These are phyloP conservation scores for Rhizodiscina lignyota DNA, from an alignment of 495 filamentous ascomycete genomes.

Conservation along the genomic window DNA sequence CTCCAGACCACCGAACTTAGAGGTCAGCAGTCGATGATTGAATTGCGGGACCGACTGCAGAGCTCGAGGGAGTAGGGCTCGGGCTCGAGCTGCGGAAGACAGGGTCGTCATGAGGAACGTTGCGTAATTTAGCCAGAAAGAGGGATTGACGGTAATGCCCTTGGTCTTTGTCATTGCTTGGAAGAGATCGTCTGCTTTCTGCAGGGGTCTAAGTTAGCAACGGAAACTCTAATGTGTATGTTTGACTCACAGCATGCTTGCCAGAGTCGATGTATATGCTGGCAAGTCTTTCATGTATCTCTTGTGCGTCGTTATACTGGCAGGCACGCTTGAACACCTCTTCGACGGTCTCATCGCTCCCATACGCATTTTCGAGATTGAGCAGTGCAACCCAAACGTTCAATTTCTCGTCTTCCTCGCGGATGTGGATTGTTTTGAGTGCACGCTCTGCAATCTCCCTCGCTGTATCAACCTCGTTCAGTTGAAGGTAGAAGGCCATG, in stretches of 20 bases:
- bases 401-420: constrained; percentile 74
- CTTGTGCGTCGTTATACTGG: constrained; percentile 80
- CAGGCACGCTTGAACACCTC: constrained; percentile 85
- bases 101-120: constrained; percentile 67
- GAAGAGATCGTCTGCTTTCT: constrained; percentile 88
- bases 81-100: constrained; percentile 52
- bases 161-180: constrained; percentile 74
- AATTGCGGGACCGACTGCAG: constrained; percentile 61
- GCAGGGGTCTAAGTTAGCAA: constrained; percentile 3
- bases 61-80: constrained; percentile 69
- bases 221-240: not conserved
- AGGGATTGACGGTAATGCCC: constrained; percentile 46
- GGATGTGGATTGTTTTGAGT: constrained; percentile 70
- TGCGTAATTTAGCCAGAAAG: constrained; percentile 88
- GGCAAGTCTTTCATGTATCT: constrained; percentile 75
- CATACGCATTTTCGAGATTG: constrained; percentile 86
- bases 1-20: constrained; percentile 79
- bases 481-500: constrained; percentile 90
- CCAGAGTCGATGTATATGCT: constrained; percentile 89
- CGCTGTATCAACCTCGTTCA: constrained; percentile 72
- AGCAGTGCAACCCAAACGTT: constrained; percentile 90
- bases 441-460: constrained; percentile 80
- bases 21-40: constrained; percentile 60
- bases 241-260: constrained; percentile 44
- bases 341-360: constrained; percentile 68